Evolutionary conservation across 352 stramenopile species (phyloP).

Genomic region (Peronosclerospora sorghi): DNA sequence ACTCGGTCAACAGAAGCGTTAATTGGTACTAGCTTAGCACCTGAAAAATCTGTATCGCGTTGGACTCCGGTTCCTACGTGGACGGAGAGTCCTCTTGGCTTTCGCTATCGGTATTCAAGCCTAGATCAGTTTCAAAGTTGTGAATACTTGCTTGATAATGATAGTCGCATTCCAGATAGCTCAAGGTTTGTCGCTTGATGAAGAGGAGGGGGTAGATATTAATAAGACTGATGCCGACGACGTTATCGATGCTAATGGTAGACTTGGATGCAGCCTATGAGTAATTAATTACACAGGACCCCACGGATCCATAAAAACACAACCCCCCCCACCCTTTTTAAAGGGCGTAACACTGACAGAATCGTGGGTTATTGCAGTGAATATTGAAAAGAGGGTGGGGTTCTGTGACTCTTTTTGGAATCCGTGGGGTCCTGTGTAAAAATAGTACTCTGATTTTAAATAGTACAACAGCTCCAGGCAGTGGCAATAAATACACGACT

Average conservation of each 20-base stretch:
- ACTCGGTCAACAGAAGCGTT: constrained; percentile 15
- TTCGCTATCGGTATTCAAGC: constrained; percentile 25
- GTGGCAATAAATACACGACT: no score
- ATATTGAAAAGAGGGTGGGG: no score
- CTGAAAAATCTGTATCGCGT: not conserved
- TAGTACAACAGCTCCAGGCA: no score
- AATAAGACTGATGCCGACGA: constrained; percentile 14
- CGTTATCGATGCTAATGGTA: constrained; percentile 37
- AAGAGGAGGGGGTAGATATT: constrained; percentile 14
- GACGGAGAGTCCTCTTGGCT: constrained; percentile 34
- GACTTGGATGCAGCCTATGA: constrained; percentile 44
- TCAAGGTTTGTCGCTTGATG: constrained; percentile 23
- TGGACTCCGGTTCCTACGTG: constrained; percentile 34
- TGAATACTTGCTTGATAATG: constrained; percentile 39
- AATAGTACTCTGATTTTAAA: no score
- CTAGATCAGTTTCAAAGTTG: constrained; percentile 15
- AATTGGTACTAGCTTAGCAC: constrained; percentile 11
- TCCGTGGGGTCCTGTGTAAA: no score
- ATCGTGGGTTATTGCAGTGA: no score
- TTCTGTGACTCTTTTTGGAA: no score
- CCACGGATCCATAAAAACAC: no score
- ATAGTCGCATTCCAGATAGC: constrained; percentile 23
- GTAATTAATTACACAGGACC: no score
- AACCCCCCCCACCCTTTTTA: no score
- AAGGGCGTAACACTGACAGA: no score